phyloP scores from a whole-genome alignment of 441 rosid species.

The Adansonia rubrostipa region DNA sequence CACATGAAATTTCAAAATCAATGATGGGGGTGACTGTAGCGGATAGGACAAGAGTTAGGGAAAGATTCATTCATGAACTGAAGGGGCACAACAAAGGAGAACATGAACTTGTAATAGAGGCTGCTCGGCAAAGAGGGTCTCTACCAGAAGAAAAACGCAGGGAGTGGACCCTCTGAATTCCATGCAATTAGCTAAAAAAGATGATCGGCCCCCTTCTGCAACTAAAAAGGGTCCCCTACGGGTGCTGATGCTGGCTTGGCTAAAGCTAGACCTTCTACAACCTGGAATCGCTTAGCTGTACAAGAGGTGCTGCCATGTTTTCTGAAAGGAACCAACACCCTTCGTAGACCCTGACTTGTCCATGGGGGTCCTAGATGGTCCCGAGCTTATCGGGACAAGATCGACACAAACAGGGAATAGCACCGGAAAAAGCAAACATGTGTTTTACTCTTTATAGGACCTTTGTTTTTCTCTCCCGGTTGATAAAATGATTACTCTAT shows the following conservation, averaged over 20 bases:
- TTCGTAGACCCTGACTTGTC: conserved; percentile 32
- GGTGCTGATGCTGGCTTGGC: neutral
- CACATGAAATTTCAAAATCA: too few species aligned
- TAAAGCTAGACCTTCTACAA: conserved; percentile 21
- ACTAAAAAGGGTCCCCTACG: neutral
- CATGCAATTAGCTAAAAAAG: conserved; percentile 23
- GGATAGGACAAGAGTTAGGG: neutral
- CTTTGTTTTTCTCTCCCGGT: neutral
- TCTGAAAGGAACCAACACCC: conserved; percentile 1
- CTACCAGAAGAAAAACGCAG: neutral
- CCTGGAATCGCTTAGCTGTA: conserved; percentile 42
- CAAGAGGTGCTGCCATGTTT: conserved; percentile 32
- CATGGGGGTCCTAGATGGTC: conserved; percentile 38
- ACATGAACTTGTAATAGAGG: neutral
- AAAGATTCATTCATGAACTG: conserved; percentile 2
- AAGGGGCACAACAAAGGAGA: neutral
- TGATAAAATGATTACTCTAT: neutral
- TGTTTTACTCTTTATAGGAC: neutral
- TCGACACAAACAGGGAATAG: conserved; percentile 7
- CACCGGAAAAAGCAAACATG: conserved; percentile 15
- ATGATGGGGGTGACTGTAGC: neutral
- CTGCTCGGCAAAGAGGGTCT: neutral
- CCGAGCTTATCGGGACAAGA: conserved; percentile 32
- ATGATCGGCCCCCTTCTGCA: neutral
- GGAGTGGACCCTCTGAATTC: conserved; percentile 19